phyloP scores from a whole-genome alignment of 257 asterid genomes.

The Solanum virginianum region DNA sequence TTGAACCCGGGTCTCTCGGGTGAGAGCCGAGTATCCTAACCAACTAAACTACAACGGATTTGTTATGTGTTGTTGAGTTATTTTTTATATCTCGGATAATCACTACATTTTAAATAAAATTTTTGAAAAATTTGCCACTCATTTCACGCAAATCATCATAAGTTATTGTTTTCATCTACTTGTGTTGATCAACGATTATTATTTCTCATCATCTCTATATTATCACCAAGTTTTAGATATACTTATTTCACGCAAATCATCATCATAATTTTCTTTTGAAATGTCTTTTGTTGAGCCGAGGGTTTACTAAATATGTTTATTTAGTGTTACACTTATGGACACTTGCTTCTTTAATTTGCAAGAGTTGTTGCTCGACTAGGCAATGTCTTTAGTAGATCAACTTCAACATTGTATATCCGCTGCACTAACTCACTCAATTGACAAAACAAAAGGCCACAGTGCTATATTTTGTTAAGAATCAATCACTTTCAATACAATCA shows the following conservation, averaged over 20 bases:
- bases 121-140: too few species aligned
- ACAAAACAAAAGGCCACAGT: not conserved
- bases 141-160: too few species aligned
- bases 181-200: too few species aligned
- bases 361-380: not conserved
- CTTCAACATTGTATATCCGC: not conserved
- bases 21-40: constrained; percentile 99
- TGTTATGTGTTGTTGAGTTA: not conserved
- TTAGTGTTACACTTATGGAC: not conserved
- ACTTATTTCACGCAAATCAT: too few species aligned
- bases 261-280: too few species aligned
- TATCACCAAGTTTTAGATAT: too few species aligned
- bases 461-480: not conserved
- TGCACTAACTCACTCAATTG: not conserved
- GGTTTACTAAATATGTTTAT: not conserved
- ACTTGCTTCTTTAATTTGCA: not conserved
- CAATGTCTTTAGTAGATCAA: not conserved
- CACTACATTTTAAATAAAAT: too few species aligned
- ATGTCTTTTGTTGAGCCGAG: too few species aligned
- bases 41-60: constrained; percentile 52
- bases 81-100: too few species aligned
- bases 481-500: not conserved
- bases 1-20: constrained; percentile 93
- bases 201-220: too few species aligned
- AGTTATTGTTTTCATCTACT: too few species aligned